phyloP scores from a whole-genome alignment of 352 stramenopile genomes.

The Globisporangium lucens region DNA sequence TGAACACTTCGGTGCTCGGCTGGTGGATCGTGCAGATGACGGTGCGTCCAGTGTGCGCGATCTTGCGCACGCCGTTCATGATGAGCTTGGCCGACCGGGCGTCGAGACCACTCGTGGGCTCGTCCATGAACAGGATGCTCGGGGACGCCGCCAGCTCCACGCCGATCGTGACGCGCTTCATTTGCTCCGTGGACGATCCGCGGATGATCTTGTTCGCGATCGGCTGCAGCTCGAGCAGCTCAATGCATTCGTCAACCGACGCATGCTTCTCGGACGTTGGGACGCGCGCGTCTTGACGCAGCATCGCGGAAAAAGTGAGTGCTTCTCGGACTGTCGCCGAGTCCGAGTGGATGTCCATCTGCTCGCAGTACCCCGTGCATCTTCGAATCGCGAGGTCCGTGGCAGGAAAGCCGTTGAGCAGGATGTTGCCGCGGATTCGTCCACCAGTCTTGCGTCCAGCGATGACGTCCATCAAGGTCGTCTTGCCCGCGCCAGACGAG shows the following conservation, averaged over 20 bases:
- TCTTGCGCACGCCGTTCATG: conserved; percentile 86
- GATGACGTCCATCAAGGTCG: conserved; percentile 94
- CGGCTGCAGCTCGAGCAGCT: conserved; percentile 41
- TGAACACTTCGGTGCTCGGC: conserved; percentile 85
- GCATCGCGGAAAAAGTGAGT: conserved; percentile 86
- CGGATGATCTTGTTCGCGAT: conserved; percentile 59
- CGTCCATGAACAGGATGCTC: conserved; percentile 87
- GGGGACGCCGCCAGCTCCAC: conserved; percentile 89
- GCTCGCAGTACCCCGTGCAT: conserved; percentile 61
- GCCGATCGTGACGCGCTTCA: conserved; percentile 75
- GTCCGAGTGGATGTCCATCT: conserved; percentile 90
- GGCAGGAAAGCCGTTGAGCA: conserved; percentile 47
- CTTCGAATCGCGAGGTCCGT: conserved; percentile 48
- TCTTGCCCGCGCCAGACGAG: conserved; percentile 85
- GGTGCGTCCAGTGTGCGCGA: conserved; percentile 67
- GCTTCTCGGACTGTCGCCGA: conserved; percentile 88
- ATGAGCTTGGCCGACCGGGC: conserved; percentile 82
- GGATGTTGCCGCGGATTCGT: conserved; percentile 63
- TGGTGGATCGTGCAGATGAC: conserved; percentile 94
- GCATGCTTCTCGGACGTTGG: conserved; percentile 33
- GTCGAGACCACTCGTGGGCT: conserved; percentile 88
- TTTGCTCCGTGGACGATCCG: conserved; percentile 51
- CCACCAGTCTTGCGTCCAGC: conserved; percentile 89
- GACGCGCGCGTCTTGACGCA: conserved; percentile 49
- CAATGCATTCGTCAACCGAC: conserved; percentile 55